A percentile compares a stretch with the other conserved stretches of the same genome.
phyloP scores from a whole-genome alignment of 2,329 filamentous ascomycete species.

The Colletotrichum lupini region DNA sequence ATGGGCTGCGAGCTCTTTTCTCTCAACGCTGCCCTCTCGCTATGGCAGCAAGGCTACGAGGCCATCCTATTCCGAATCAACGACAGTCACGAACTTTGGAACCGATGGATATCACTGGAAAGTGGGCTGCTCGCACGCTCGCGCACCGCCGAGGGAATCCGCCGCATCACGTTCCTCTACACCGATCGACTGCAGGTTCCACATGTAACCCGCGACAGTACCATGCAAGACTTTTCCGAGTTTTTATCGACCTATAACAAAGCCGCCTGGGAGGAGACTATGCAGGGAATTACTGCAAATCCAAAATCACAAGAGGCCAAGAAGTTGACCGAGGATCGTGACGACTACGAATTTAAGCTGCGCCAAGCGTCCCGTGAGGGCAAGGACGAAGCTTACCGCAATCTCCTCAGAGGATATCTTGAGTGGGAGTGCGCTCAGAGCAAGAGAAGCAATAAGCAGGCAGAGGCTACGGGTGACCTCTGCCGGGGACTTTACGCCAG shows the following conservation, averaged over 20 bases:
- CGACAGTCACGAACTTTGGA: constrained; percentile 84
- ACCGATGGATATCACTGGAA: constrained; percentile 80
- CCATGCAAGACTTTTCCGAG: constrained; percentile 78
- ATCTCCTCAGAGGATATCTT: constrained; percentile 75
- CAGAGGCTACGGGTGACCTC: constrained; percentile 59
- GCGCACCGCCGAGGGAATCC: constrained; percentile 66
- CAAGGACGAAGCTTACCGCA: constrained; percentile 65
- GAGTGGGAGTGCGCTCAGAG: constrained; percentile 82
- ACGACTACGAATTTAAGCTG: constrained; percentile 75
- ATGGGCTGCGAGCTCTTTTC: constrained; percentile 79
- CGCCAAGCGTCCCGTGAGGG: constrained; percentile 66
- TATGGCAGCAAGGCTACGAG: constrained; percentile 79
- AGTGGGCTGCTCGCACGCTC: constrained; percentile 72
- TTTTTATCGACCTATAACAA: constrained; percentile 80
- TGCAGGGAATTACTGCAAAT: constrained; percentile 72
- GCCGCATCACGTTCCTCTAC: constrained; percentile 76
- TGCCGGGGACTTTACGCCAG: constrained; percentile 80
- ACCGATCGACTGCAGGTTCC: constrained; percentile 77
- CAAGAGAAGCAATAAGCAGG: constrained; percentile 63
- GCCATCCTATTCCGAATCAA: constrained; percentile 79
- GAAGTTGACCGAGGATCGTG: constrained; percentile 70
- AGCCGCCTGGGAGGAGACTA: constrained; percentile 77
- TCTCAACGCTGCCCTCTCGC: constrained; percentile 71
- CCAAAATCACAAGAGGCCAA: constrained; percentile 71
- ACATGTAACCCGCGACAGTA: constrained; percentile 80